These are phyloP conservation scores for Phytophthora tentaculata DNA, from an alignment of 352 stramenopile genomes.

Conservation along the genomic window DNA sequence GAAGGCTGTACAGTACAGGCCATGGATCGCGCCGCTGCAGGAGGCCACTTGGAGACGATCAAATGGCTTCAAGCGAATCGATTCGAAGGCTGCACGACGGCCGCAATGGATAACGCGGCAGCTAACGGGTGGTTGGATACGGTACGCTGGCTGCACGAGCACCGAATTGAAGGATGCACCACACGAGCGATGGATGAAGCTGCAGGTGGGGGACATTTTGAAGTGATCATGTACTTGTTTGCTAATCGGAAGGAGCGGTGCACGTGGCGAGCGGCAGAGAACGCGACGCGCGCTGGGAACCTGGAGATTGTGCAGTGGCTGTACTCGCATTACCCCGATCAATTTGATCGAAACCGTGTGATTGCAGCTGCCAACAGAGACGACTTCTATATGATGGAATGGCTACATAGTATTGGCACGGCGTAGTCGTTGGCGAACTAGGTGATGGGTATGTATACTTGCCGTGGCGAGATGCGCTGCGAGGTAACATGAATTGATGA, in stretches of 20 bases:
- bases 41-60: constrained; percentile 29
- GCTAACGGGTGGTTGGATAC: constrained; percentile 31
- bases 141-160: constrained; percentile 34
- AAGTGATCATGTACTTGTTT: constrained; percentile 42
- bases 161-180: constrained; percentile 43
- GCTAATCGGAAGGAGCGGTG: constrained; percentile 32
- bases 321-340: constrained; percentile 20
- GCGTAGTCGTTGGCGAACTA: too few relatives aligned
- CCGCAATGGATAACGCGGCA: constrained; percentile 38
- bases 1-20: constrained; percentile 36
- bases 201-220: constrained; percentile 40
- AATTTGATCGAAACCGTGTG: constrained; percentile 45
- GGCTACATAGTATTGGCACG: constrained; percentile 33
- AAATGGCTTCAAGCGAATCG: constrained; percentile 36
- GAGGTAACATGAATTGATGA: constrained; percentile 19
- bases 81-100: constrained; percentile 33
- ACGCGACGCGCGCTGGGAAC: constrained; percentile 23
- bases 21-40: constrained; percentile 34
- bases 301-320: constrained; percentile 44
- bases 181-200: constrained; percentile 46
- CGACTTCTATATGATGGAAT: constrained; percentile 44
- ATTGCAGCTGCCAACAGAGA: constrained; percentile 34
- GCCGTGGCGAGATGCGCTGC: constrained; percentile 5
- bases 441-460: constrained; percentile 6
- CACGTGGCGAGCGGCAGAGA: constrained; percentile 35